phyloP scores from a whole-genome alignment of 2,329 filamentous ascomycete genomes.

The Emericellopsis atlantica region DNA sequence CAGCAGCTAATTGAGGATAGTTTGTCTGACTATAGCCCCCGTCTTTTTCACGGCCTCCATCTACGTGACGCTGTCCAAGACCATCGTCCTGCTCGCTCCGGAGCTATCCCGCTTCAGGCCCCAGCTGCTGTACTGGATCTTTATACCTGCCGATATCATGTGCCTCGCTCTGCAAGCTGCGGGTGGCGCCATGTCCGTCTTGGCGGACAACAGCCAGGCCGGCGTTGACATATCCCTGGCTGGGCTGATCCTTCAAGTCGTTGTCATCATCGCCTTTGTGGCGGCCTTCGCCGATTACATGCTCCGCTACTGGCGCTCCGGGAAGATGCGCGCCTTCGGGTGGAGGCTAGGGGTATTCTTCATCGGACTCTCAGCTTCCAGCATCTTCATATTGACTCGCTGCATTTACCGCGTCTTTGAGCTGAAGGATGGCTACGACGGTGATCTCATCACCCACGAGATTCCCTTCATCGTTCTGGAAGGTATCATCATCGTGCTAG shows the following conservation, averaged over 20 bases:
- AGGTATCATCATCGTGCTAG: constrained; percentile 26
- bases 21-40: constrained; percentile 38
- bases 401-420: constrained; percentile 55
- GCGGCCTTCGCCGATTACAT: constrained; percentile 35
- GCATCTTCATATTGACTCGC: constrained; percentile 46
- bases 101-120: constrained; percentile 30
- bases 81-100: constrained; percentile 24
- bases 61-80: constrained; percentile 45
- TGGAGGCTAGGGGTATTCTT: constrained; percentile 32
- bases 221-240: constrained; percentile 28
- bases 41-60: constrained; percentile 46
- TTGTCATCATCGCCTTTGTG: constrained; percentile 40
- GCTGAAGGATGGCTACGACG: constrained; percentile 48
- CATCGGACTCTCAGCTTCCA: constrained; percentile 36
- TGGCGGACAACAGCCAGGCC: constrained; percentile 22
- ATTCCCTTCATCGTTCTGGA: constrained; percentile 39
- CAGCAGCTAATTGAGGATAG: constrained; percentile 13
- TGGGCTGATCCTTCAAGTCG: constrained; percentile 46
- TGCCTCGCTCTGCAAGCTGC: constrained; percentile 44
- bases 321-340: constrained; percentile 8
- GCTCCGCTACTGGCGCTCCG: constrained; percentile 22
- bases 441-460: constrained; percentile 39
- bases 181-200: constrained; percentile 35
- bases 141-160: constrained; percentile 42
- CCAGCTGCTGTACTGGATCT: constrained; percentile 29